Percentiles rank a stretch among this genome's conserved stretches.
These are phyloP conservation scores for Cenchrus americanus DNA, from an alignment of 176 grass and related monocot genomes.

Conservation along the genomic window DNA sequence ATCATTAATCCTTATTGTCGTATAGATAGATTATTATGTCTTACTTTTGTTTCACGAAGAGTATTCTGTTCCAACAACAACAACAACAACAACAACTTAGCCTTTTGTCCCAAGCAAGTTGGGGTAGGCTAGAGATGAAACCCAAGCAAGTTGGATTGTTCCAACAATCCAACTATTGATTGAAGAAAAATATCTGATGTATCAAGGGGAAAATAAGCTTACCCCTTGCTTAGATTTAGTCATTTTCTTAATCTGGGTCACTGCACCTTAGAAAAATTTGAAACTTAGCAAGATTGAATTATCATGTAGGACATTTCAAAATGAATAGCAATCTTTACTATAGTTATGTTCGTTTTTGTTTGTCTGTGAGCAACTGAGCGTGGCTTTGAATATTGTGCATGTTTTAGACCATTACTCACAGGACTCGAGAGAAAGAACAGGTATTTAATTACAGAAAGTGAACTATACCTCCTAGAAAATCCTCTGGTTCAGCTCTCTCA, in stretches of 20 bases:
- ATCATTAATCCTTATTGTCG: neutral
- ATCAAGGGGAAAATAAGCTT: neutral
- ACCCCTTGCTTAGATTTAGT: neutral
- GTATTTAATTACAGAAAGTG: neutral
- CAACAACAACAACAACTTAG: too few species aligned
- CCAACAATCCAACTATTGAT: neutral
- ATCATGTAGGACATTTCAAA: neutral
- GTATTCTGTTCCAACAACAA: neutral
- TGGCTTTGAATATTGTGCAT: neutral
- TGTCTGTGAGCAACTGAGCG: neutral
- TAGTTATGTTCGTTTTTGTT: neutral
- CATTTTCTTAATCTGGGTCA: neutral
- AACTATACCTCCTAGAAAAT: neutral
- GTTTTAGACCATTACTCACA: neutral
- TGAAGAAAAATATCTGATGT: neutral
- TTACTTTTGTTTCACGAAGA: conserved; percentile 9
- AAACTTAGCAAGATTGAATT: neutral
- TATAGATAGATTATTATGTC: neutral
- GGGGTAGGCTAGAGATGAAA: too few species aligned
- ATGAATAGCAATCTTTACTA: neutral
- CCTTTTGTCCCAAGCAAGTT: too few species aligned
- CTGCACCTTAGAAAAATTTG: neutral
- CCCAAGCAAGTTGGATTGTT: too few species aligned
- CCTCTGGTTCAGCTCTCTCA: neutral
- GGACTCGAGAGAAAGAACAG: too few species aligned